Evolutionary conservation across 106 monocot species (phyloP), one percentile per base, ranked within the genome.

Genomic region (Acorus calamus): DNA sequence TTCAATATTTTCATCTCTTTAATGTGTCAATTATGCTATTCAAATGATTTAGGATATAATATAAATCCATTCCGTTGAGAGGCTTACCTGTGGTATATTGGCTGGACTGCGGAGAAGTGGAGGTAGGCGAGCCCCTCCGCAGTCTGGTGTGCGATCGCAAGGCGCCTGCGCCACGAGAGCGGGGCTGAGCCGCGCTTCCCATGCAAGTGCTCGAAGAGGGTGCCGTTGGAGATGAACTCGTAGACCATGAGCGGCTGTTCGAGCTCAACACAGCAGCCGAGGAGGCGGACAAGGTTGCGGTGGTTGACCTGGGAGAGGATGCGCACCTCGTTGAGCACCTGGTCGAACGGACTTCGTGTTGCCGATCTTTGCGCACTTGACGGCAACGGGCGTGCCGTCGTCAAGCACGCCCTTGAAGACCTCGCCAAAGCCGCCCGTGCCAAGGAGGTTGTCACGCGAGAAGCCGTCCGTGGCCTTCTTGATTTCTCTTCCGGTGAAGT

Each of bases 171-270:
- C 81, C 86, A 86, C 0, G 60, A 44, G 53, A 79, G 68, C 2
- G 44, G 62, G 4, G 4, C 13, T 2, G 64, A 12, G 14, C 8
- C 60, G 52, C 67, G 61, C 5, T 68, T 58, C 46, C 86, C 82
- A 44, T 68, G 79, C 8, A 86, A 66, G 66, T 82, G 82, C 46
- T 82, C 78, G 42, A 44, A 65, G 46, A 86, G 67, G 0, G 86
- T 86, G 8, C 86, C 86, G 61, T 86, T 86, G 46, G 79, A 58
- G 8, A 86, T 86, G 74, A 79, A 86, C 73, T 86, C 86, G 69
- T 82, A 86, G 11, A 86, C 79, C 86, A 86, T 76, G 45, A 82
- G 71, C 0, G 81, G 86, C 56, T 76, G 86, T 4, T 76, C 79
- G 2, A 82, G 76, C 66, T 86, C 86, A 44, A 86, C 79, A 49